Evolutionary conservation across 208 protist species (phyloP).

Genomic region (Leishmania amazonensis): DNA sequence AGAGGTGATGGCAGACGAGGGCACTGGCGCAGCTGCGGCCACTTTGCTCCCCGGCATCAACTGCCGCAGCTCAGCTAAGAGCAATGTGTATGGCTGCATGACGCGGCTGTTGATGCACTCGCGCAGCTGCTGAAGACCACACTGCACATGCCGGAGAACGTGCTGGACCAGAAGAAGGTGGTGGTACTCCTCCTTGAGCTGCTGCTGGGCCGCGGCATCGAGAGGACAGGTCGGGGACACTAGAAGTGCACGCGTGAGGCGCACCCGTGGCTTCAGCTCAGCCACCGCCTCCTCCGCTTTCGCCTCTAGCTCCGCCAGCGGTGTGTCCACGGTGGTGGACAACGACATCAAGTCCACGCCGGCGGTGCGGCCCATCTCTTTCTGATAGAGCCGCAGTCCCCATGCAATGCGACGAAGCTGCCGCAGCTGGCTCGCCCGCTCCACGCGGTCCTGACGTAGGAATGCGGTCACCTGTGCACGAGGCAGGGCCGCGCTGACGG

Average conservation of each 20-base stretch:
- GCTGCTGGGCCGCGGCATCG: slow-evolving; percentile 7
- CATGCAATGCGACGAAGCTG: slow-evolving; percentile 89
- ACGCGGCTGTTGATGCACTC: slow-evolving; percentile 37
- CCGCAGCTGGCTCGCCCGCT: slow-evolving; percentile 80
- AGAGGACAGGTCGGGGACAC: slow-evolving; percentile 57
- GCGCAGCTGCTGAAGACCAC: slow-evolving; percentile 40
- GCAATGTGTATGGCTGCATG: slow-evolving; percentile 43
- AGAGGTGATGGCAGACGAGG: background rate
- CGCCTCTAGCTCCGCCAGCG: slow-evolving; percentile 33
- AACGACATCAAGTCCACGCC: slow-evolving; percentile 52
- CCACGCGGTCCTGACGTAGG: slow-evolving; percentile 61
- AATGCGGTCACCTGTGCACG: slow-evolving; percentile 67
- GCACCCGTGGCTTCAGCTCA: slow-evolving; percentile 18
- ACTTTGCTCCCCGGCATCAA: slow-evolving; percentile 24
- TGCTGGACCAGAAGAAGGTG: slow-evolving; percentile 60
- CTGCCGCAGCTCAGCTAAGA: slow-evolving; percentile 52
- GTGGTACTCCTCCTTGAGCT: slow-evolving; percentile 78
- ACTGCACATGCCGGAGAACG: slow-evolving; percentile 50
- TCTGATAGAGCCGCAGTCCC: slow-evolving; percentile 88
- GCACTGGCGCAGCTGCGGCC: slow-evolving; percentile 1
- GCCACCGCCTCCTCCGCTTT: slow-evolving; percentile 26
- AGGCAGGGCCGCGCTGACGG: slow-evolving; percentile 76
- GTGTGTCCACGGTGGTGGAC: slow-evolving; percentile 34
- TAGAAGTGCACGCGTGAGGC: slow-evolving; percentile 47
- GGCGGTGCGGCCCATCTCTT: slow-evolving; percentile 48